Evolutionary conservation across 441 rosid species (phyloP).

Genomic region (Theobroma grandiflorum): DNA sequence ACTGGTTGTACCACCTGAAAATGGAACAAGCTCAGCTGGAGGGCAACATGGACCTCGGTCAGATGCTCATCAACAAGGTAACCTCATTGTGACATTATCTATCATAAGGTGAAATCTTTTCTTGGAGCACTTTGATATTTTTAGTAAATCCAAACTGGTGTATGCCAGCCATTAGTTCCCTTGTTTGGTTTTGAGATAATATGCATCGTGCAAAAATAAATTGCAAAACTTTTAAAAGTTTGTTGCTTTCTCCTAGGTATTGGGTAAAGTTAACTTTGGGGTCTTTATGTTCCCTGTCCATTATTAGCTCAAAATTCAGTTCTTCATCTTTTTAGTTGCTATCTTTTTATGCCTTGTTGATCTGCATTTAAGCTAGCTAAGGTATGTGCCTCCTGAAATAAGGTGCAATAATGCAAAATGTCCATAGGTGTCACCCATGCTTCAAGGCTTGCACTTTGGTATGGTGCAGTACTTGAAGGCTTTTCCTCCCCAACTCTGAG

Average conservation of each 20-base stretch:
- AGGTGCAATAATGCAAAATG: neutral
- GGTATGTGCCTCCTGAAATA: neutral
- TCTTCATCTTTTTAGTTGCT: neutral
- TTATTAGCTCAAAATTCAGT: neutral
- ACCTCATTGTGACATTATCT: conserved; percentile 1
- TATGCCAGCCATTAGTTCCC: neutral
- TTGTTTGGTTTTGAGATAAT: neutral
- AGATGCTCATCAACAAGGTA: conserved; percentile 70
- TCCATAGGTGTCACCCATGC: neutral
- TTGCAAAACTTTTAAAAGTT: conserved; percentile 1
- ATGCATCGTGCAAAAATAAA: conserved; percentile 3
- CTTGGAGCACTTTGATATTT: conserved; percentile 1
- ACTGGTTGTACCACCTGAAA: conserved; percentile 87
- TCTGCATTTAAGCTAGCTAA: neutral
- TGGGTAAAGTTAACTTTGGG: neutral
- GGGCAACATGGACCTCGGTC: conserved; percentile 64
- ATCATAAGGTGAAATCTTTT: neutral
- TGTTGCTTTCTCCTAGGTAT: conserved; percentile 6
- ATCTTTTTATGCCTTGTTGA: neutral
- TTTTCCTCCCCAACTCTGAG: neutral
- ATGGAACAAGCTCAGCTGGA: conserved; percentile 52
- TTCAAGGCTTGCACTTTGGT: neutral
- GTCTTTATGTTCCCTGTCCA: neutral
- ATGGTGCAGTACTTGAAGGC: neutral
- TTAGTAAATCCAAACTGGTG: neutral